Evolutionary conservation across 2,329 filamentous ascomycete species (phyloP).

Genomic region (Penicillium sp.): DNA sequence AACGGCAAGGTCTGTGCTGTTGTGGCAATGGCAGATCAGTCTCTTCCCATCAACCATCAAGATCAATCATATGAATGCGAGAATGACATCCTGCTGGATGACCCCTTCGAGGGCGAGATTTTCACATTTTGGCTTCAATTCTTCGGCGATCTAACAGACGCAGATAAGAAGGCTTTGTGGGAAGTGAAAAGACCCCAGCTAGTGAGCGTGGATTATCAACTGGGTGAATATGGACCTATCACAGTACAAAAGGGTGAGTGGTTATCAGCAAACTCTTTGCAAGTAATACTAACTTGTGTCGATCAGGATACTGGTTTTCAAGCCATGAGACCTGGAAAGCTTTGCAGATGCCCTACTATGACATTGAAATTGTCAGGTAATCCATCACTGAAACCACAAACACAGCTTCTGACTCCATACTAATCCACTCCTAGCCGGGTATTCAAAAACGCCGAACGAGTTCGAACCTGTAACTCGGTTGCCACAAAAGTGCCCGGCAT

Average conservation of each 20-base stretch:
- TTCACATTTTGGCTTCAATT: constrained; percentile 47
- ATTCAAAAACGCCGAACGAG: constrained; percentile 45
- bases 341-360: constrained; percentile 47
- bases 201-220: constrained; percentile 40
- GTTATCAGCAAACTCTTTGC: background rate
- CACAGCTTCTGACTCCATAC: background rate
- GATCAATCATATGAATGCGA: constrained; percentile 42
- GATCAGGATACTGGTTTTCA: constrained; percentile 43
- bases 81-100: constrained; percentile 37
- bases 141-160: constrained; percentile 35
- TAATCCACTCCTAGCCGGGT: constrained; percentile 32
- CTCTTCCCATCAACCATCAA: constrained; percentile 29
- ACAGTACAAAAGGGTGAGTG: constrained; percentile 43
- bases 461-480: constrained; percentile 47
- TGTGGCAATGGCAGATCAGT: constrained; percentile 39
- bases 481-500: constrained; percentile 42
- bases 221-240: constrained; percentile 42
- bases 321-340: constrained; percentile 48
- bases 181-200: constrained; percentile 42
- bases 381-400: background rate
- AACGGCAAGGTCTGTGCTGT: constrained; percentile 46
- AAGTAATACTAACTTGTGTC: background rate
- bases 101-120: constrained; percentile 49
- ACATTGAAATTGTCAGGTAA: constrained; percentile 42
- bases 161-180: constrained; percentile 43